A percentile compares a stretch with the other conserved stretches of the same genome.
These are phyloP conservation scores for Cordia subcordata DNA, from an alignment of 257 asterid species.

Conservation along the genomic window DNA sequence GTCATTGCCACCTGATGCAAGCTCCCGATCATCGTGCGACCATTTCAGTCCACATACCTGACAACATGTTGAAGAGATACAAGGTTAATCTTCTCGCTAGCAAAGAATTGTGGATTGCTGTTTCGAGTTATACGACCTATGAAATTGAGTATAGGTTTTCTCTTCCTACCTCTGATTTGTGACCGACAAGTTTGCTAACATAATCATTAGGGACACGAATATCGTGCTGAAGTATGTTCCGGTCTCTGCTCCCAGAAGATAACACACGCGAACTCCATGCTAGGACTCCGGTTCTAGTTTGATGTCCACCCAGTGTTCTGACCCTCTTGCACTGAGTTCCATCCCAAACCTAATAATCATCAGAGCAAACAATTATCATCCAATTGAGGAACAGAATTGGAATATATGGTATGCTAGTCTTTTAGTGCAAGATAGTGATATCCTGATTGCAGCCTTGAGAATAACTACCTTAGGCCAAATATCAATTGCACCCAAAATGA, in stretches of 20 bases:
- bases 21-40: conserved; percentile 97
- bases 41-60: conserved; percentile 95
- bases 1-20: conserved; percentile 98
- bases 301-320: conserved; percentile 92
- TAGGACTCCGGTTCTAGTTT: conserved; percentile 83
- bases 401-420: no score
- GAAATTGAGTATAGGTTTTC: background rate
- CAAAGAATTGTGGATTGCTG: background rate
- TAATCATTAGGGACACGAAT: conserved; percentile 79
- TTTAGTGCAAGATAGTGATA: no score
- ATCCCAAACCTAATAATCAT: conserved; percentile 76
- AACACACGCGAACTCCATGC: conserved; percentile 86
- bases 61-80: background rate
- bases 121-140: background rate
- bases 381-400: no score
- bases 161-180: conserved; percentile 76
- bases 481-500: background rate
- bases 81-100: background rate
- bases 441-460: no score
- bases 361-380: no score
- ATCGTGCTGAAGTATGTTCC: conserved; percentile 93
- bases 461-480: no score
- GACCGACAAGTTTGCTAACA: conserved; percentile 81
- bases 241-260: conserved; percentile 94
- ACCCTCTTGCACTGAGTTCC: conserved; percentile 88